Base-by-base conservation (phyloP, 176 grass and related monocot species). In the Carex myosuroides region DNA sequence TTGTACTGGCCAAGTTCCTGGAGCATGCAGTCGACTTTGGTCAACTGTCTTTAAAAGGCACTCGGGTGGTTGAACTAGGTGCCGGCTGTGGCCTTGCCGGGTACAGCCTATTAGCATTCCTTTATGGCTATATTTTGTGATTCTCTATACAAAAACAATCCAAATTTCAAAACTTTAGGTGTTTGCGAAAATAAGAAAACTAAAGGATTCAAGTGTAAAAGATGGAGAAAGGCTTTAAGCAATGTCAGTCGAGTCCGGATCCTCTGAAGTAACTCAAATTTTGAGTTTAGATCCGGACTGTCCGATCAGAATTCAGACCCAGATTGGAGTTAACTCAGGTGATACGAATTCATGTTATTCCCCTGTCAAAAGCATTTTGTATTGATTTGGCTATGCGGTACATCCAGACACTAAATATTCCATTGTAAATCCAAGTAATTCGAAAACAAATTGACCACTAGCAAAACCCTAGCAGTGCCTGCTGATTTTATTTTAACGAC, bases 1-100 rank as follows among this genome's bases (percentile, higher is more conserved):
- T 95, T 52, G 89, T 95, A 64, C 89, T 98, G 18, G 92, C 92
- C 71, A 98, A 93, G 89, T 90, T 98, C 91, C 63, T 98, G 21
- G 95, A 98, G 89, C 92, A 95, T 75, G 86, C 95, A 46, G 89
- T 86, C 9, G 92, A 98, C 70, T 44, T 64, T 0, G 69, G 66
- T 13, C 87, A 18, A 2, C 89, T 95, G 3, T 5, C 58, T 17
- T 86, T 90, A 24, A 89, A 75, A 8, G 92, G 77, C 18, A 20
- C 67, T 46, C 60, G 89, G 8, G 92, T 80, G 1, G 85, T 98
- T 13, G 91, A 98, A 64, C 89, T 98, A 8, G 92, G 91, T n/a
- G 88, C 91, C 4, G 95, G 92, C 0, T 98, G 91, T 79, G 95
- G 92, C 29, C 83, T 98, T 18, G 95, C 89, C 26, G 85, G 92